Evolutionary conservation across 768 basidiomycete species (phyloP).

Genomic region (Coprinopsis sp.): DNA sequence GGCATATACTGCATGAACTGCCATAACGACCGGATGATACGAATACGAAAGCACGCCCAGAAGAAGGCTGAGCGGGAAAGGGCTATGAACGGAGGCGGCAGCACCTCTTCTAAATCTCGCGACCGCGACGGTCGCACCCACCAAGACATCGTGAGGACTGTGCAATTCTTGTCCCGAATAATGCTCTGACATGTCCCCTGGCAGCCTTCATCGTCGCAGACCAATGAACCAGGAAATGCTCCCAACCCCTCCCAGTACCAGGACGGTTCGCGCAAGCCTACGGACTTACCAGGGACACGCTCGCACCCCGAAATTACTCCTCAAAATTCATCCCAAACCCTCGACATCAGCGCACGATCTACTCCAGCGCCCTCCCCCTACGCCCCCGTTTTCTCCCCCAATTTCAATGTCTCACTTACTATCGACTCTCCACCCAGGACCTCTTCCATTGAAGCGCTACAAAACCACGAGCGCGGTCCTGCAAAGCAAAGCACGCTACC

Average conservation of each 20-base stretch:
- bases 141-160: neutral
- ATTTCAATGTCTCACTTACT: constrained; percentile 27
- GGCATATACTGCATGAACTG: constrained; percentile 99
- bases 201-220: no score
- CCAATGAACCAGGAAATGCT: no score
- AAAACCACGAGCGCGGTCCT: constrained; percentile 13
- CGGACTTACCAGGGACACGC: neutral
- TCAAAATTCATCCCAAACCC: neutral
- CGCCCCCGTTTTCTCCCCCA: constrained; percentile 2
- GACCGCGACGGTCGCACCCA: constrained; percentile 23
- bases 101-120: constrained; percentile 38
- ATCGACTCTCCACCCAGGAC: constrained; percentile 34
- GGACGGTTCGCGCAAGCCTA: constrained; percentile 2
- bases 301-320: constrained; percentile 1
- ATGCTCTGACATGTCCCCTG: no score
- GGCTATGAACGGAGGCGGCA: constrained; percentile 39
- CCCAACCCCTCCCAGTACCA: constrained; percentile 9
- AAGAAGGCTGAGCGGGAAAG: constrained; percentile 70
- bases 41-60: constrained; percentile 87
- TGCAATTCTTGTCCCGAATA: no score
- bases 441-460: neutral
- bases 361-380: neutral
- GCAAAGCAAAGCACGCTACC: constrained; percentile 40
- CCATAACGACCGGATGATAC: constrained; percentile 95
- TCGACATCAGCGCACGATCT: neutral